Evolutionary conservation across 768 basidiomycete species (phyloP).

Genomic region (Boletus vermiculosoides): DNA sequence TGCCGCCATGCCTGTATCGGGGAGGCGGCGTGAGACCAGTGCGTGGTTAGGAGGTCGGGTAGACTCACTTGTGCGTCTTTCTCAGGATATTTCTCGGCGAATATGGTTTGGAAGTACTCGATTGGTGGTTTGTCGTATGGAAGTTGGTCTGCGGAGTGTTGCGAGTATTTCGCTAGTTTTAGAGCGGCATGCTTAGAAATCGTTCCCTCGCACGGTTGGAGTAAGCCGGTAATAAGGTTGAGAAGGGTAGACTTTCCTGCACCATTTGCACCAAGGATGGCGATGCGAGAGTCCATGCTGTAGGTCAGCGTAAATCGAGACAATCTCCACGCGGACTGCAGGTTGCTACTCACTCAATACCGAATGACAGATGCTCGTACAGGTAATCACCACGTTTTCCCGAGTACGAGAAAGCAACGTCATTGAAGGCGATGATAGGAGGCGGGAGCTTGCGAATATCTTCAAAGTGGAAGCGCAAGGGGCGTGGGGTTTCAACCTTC

Average conservation of each 20-base stretch:
- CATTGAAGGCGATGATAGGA: slow-evolving; percentile 94
- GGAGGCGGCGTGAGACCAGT: slow-evolving; percentile 10
- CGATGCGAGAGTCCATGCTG: slow-evolving; percentile 92
- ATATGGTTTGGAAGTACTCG: slow-evolving; percentile 89
- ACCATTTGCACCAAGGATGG: slow-evolving; percentile 96
- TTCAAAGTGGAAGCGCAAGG: slow-evolving; percentile 93
- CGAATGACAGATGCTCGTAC: slow-evolving; percentile 88
- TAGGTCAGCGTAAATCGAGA: slow-evolving; percentile 5
- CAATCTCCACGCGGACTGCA: slow-evolving; percentile 4
- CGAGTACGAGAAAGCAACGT: slow-evolving; percentile 94
- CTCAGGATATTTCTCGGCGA: slow-evolving; percentile 83
- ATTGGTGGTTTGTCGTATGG: slow-evolving; percentile 90
- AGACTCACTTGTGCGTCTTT: slow-evolving; percentile 70
- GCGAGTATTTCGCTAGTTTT: slow-evolving; percentile 97
- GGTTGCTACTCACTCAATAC: slow-evolving; percentile 79
- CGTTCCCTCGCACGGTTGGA: slow-evolving; percentile 82
- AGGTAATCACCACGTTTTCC: slow-evolving; percentile 86
- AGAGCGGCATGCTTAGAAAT: slow-evolving; percentile 85
- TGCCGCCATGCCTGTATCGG: slow-evolving; percentile 79
- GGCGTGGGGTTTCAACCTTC: slow-evolving; percentile 73
- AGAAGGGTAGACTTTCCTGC: slow-evolving; percentile 92
- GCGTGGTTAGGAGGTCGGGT: slow-evolving; percentile 6
- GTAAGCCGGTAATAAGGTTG: slow-evolving; percentile 79
- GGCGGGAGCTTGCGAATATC: slow-evolving; percentile 91
- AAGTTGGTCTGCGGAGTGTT: slow-evolving; percentile 97